These are phyloP conservation scores for Rauvolfia tetraphylla DNA, from an alignment of 257 asterid genomes.

Conservation along the genomic window DNA sequence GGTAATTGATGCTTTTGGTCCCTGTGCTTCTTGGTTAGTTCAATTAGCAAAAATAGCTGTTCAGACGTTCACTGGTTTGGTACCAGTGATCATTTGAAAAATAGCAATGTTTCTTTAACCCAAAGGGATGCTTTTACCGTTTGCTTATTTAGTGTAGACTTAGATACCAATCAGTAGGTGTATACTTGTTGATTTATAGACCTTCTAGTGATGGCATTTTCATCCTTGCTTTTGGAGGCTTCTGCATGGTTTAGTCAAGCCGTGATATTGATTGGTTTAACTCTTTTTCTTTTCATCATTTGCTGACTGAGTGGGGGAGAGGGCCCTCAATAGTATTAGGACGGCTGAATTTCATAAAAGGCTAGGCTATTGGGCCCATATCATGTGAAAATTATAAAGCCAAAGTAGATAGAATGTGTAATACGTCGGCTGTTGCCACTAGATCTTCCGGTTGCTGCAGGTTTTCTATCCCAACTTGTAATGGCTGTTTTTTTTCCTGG, in stretches of 20 bases:
- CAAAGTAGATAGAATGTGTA: constrained; percentile 8
- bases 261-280: constrained; percentile 15
- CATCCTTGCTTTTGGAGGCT: constrained; percentile 14
- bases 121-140: constrained; percentile 5
- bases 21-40: not conserved
- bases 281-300: constrained; percentile 3
- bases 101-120: constrained; percentile 11
- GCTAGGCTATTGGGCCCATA: constrained; percentile 19
- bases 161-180: not conserved
- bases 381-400: constrained; percentile 25
- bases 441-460: constrained; percentile 19
- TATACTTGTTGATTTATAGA: not conserved
- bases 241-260: constrained; percentile 20
- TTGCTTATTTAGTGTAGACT: not conserved
- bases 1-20: not conserved
- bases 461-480: constrained; percentile 9
- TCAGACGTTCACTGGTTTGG: not conserved
- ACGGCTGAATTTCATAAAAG: constrained; percentile 26
- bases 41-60: not conserved
- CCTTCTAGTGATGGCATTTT: constrained; percentile 5
- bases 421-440: constrained; percentile 8
- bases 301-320: constrained; percentile 22
- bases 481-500: constrained; percentile 10
- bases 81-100: constrained; percentile 1
- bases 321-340: constrained; percentile 33